A percentile compares a stretch with the other conserved stretches of the same genome.
These are phyloP conservation scores for Colletotrichum noveboracense DNA, from an alignment of 2,329 filamentous ascomycete genomes.

Conservation along the genomic window DNA sequence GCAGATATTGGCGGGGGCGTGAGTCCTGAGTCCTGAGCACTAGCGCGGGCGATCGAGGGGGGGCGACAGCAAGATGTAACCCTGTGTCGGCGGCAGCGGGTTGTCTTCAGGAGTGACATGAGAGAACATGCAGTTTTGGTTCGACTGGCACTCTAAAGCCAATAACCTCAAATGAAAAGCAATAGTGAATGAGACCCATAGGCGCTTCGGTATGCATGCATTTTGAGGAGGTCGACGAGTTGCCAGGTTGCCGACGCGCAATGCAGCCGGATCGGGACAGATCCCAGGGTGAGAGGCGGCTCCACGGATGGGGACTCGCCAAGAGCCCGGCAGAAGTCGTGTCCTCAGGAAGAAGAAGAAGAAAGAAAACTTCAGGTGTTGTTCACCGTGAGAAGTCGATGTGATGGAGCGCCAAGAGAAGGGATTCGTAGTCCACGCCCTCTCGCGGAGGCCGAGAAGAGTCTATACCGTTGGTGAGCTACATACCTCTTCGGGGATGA, in stretches of 20 bases:
- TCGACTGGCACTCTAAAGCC: neutral
- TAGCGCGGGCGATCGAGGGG: neutral
- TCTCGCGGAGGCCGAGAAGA: neutral
- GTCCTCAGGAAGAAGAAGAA: neutral
- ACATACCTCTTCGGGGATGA: slow-evolving; percentile 10
- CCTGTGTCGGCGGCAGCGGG: neutral
- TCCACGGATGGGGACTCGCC: neutral
- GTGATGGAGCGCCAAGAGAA: neutral
- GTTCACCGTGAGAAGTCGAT: neutral
- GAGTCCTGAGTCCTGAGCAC: neutral
- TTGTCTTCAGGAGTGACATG: neutral
- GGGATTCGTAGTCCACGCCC: neutral
- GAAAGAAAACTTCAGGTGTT: neutral
- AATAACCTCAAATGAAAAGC: neutral
- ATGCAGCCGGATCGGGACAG: neutral
- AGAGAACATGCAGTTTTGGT: neutral
- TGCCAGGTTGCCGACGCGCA: neutral
- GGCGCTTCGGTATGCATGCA: neutral
- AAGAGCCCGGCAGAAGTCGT: neutral
- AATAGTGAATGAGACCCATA: neutral
- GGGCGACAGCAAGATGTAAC: neutral
- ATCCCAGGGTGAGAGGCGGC: neutral
- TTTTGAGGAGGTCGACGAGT: neutral
- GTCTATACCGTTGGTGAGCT: neutral
- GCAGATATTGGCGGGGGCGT: neutral